A percentile compares a stretch with the other conserved stretches of the same genome.
phyloP scores from a whole-genome alignment of 2,329 filamentous ascomycete genomes.

The Ceratocystis harringtonii region DNA sequence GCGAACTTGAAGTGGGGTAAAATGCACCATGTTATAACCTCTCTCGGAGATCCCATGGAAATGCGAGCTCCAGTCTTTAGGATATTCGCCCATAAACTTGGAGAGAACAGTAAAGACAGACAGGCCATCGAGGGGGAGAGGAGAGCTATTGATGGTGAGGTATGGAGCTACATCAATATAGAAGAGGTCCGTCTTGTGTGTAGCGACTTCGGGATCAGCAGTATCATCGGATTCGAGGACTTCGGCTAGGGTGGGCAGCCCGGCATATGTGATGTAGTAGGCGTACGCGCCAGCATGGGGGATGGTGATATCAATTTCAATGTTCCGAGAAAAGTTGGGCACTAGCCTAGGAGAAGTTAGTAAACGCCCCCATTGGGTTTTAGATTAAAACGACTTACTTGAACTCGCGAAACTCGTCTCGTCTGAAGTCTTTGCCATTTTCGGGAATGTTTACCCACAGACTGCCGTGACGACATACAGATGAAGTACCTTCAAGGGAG shows the following conservation, averaged over 20 bases:
- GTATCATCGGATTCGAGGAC: conserved; percentile 26
- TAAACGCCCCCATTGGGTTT: not conserved
- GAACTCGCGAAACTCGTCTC: conserved; percentile 71
- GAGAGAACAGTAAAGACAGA: conserved; percentile 89
- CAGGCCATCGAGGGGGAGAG: conserved; percentile 70
- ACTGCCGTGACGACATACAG: conserved; percentile 85
- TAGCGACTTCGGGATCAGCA: not conserved
- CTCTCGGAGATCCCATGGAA: conserved; percentile 73
- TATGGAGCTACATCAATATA: conserved; percentile 89
- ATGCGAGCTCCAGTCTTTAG: conserved; percentile 78
- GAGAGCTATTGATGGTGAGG: conserved; percentile 56
- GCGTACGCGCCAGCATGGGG: conserved; percentile 73
- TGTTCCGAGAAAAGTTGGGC: conserved; percentile 82
- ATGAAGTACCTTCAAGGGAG: conserved; percentile 84
- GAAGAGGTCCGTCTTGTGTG: conserved; percentile 57
- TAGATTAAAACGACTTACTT: conserved; percentile 44
- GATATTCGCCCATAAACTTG: conserved; percentile 95
- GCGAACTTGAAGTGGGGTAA: conserved; percentile 80
- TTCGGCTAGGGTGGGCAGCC: conserved; percentile 63
- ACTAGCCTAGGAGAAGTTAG: conserved; percentile 43
- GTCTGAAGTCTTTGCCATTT: conserved; percentile 57
- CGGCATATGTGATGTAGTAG: conserved; percentile 85
- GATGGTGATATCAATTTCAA: conserved; percentile 81
- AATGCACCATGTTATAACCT: conserved; percentile 98
- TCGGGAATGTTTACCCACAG: conserved; percentile 93